These are phyloP conservation scores for Asparagopsis taxiformis DNA, from an alignment of 31 red algal genomes.

Conservation along the genomic window DNA sequence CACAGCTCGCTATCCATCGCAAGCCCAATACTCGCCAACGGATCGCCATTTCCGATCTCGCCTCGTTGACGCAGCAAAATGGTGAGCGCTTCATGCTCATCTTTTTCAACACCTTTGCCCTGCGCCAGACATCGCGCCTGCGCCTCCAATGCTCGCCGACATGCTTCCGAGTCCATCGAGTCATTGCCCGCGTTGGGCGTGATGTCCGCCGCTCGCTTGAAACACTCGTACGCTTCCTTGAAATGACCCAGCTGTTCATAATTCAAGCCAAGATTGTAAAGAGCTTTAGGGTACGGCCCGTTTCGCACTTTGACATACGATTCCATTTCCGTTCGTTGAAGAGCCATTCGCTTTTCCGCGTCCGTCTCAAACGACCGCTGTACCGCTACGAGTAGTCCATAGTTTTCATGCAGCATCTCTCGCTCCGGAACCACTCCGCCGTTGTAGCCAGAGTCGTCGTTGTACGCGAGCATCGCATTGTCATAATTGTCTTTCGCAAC, in stretches of 20 bases:
- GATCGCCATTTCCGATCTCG: conserved; percentile 16
- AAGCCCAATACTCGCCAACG: conserved; percentile 7
- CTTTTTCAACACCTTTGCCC: conserved; percentile 11
- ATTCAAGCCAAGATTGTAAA: conserved; percentile 21
- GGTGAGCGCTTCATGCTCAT: conserved; percentile 21
- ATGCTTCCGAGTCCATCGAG: conserved; percentile 16
- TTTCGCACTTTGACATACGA: conserved; percentile 11
- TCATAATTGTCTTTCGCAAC: conserved; percentile 20
- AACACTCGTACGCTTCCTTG: conserved; percentile 14
- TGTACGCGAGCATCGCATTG: conserved; percentile 32
- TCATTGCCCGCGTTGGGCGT: neutral
- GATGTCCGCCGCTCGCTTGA: conserved; percentile 4
- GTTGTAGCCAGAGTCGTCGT: conserved; percentile 20
- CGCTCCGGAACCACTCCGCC: conserved; percentile 29
- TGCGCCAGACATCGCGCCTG: conserved; percentile 8
- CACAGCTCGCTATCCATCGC: neutral
- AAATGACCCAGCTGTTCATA: conserved; percentile 9
- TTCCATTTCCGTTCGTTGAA: conserved; percentile 8
- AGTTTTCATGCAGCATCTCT: conserved; percentile 38
- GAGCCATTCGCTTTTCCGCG: neutral
- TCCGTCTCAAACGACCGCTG: neutral
- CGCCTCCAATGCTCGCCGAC: conserved; percentile 8
- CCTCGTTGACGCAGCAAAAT: conserved; percentile 3
- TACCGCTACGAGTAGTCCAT: conserved; percentile 15
- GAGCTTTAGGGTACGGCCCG: conserved; percentile 19